Percentiles rank a stretch among this genome's conserved stretches.
Conservation (phyloP, 225 moss, liverwort and hornwort genomes). For the Physcomitrellopsis africana region DNA sequence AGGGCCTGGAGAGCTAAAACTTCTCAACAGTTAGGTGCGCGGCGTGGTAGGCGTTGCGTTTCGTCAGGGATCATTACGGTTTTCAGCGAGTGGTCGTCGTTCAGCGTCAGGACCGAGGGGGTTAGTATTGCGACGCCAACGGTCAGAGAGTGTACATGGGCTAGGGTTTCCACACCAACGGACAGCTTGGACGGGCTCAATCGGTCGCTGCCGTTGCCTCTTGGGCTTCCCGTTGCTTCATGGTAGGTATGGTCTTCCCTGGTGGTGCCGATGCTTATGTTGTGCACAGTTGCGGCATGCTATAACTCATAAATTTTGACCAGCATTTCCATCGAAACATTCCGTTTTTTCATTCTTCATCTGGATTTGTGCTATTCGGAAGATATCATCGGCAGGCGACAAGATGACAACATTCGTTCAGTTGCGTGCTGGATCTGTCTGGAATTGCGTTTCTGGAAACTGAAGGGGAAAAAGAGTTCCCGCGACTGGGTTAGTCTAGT, state of each 20-base stretch:
- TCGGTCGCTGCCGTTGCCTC: slow-evolving; percentile 22
- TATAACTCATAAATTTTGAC: not conserved
- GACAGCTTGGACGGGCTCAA: slow-evolving; percentile 25
- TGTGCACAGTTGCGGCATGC: not conserved
- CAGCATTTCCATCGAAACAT: not conserved
- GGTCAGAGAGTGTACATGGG: not conserved
- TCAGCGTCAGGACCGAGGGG: not conserved
- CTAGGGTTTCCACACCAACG: slow-evolving; percentile 28
- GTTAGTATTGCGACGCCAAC: too few relatives aligned
- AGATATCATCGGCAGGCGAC: not conserved
- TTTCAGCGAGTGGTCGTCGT: not conserved
- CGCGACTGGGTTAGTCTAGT: not conserved
- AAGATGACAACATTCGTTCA: not conserved
- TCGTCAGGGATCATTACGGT: not conserved
- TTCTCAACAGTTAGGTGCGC: too few relatives aligned
- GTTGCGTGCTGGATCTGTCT: slow-evolving; percentile 10
- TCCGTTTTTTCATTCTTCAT: not conserved
- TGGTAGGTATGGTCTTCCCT: not conserved
- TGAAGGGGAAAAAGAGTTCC: not conserved
- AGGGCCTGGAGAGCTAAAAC: too few relatives aligned
- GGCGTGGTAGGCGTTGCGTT: too few relatives aligned
- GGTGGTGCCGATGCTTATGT: not conserved
- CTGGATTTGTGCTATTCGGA: not conserved
- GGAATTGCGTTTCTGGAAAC: not conserved
- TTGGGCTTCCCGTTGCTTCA: not conserved